Base-by-base conservation (phyloP, 768 basidiomycete species). In the Kwoniella pini region DNA sequence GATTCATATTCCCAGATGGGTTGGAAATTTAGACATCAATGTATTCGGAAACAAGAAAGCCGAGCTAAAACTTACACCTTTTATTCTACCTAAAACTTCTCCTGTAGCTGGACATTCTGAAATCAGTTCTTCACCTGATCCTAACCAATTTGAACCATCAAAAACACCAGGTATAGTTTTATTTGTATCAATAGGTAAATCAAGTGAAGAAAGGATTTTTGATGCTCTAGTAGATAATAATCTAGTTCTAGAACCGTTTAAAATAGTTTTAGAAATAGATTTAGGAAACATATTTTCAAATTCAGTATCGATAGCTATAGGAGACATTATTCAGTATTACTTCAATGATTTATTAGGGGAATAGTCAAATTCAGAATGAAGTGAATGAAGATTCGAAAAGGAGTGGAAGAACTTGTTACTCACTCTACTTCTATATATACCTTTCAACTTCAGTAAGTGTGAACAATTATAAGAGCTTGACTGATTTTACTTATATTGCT, bases 91-190 rank as follows among this genome's bases (percentile, higher is more conserved):
- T 36, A 97, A 80, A 15, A 86, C 80, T 73, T 95, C 91, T 2
- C 91, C 91, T 15, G 92, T 95, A 9, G 90, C 85, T 13, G 92
- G 92, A 76, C 92, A 95, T 36, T 57, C 58, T 13, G 66, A 68
- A 13, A 57, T 22, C 40, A 71, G 44, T 24, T 62, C 62, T n/a
- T 55, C 52, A 9, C 72, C 76, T 15, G 63, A 62, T 5, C 72
- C 74, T 31, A 57, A 44, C 76, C 76, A 77, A 27, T 57, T 15
- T 17, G 48, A 31, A 3, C 74, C 74, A 51, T 77, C 74, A 44
- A 65, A 77, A 13, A 70, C 62, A 10, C 76, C 76, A 12, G 68
- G 51, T 2, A 75, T 63, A 12, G 51, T 39, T 10, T 40, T 22
- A 15, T 38, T 27, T n/a, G 62, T 60, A 54, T 69, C 70, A 0